A percentile compares a stretch with the other conserved stretches of the same genome.
Conservation (phyloP, 441 rosid genomes). For the Populus hybrid region DNA sequence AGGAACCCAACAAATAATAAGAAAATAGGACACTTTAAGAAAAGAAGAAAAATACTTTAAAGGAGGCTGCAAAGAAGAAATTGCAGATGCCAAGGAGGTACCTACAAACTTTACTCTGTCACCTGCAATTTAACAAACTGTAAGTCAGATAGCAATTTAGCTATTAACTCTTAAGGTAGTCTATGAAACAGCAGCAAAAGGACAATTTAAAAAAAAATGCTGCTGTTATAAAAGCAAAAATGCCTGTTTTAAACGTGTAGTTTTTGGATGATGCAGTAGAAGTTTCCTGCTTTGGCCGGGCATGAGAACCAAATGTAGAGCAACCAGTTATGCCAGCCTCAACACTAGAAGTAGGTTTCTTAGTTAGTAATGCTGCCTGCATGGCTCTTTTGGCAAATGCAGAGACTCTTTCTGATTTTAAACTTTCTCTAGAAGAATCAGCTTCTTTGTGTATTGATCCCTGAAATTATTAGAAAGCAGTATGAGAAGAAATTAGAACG, state of each 20-base stretch:
- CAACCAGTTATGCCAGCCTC: constrained; percentile 96
- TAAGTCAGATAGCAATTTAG: constrained; percentile 19
- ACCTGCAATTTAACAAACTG: constrained; percentile 49
- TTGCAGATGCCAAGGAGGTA: constrained; percentile 41
- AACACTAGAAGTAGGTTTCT: constrained; percentile 86
- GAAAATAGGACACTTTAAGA: background rate
- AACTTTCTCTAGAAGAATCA: constrained; percentile 66
- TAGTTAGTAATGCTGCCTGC: constrained; percentile 63
- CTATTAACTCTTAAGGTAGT: background rate
- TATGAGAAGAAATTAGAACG: background rate
- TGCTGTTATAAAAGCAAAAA: background rate
- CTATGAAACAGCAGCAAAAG: background rate
- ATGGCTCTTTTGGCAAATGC: constrained; percentile 69
- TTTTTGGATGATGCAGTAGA: constrained; percentile 94
- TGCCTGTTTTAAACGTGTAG: constrained; percentile 82
- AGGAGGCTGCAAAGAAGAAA: constrained; percentile 52
- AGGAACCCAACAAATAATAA: background rate
- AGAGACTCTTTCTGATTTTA: constrained; percentile 69
- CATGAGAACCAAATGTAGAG: constrained; percentile 66
- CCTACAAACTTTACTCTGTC: constrained; percentile 86
- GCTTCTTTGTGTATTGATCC: constrained; percentile 67
- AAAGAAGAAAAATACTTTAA: constrained; percentile 36
- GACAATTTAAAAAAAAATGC: background rate
- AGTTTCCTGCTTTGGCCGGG: constrained; percentile 80
- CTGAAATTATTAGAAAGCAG: constrained; percentile 39